phyloP scores from a whole-genome alignment of 2,329 filamentous ascomycete genomes.

The Xylariales sp. region DNA sequence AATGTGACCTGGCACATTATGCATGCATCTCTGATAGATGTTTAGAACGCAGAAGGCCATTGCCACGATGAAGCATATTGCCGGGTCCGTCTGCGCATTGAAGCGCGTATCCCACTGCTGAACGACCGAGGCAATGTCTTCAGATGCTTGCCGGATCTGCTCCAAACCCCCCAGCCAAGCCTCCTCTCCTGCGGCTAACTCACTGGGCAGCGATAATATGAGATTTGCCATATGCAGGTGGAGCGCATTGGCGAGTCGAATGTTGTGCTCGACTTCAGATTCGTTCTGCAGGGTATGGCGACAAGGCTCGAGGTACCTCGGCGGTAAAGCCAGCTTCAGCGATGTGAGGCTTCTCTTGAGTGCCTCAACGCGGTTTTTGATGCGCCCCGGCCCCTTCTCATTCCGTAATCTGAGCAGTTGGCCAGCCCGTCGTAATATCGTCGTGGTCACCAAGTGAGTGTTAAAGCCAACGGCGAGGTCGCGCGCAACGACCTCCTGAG shows the following conservation, averaged over 20 bases:
- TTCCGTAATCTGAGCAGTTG: slow-evolving; percentile 14
- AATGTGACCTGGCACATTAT: no score
- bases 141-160: slow-evolving; percentile 21
- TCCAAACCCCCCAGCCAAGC: slow-evolving; percentile 24
- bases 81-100: not conserved
- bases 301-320: slow-evolving; percentile 22
- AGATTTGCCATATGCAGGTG: slow-evolving; percentile 19
- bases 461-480: slow-evolving; percentile 15
- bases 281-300: slow-evolving; percentile 25
- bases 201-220: slow-evolving; percentile 13
- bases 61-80: not conserved
- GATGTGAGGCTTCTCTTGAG: slow-evolving; percentile 16
- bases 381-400: slow-evolving; percentile 10
- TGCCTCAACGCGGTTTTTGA: slow-evolving; percentile 8
- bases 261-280: slow-evolving; percentile 18
- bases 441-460: slow-evolving; percentile 22
- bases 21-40: not conserved
- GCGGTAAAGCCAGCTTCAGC: slow-evolving; percentile 23
- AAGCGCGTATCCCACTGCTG: slow-evolving; percentile 21
- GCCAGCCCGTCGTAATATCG: slow-evolving; percentile 20
- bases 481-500: slow-evolving; percentile 14
- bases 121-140: slow-evolving; percentile 23
- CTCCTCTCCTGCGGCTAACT: slow-evolving; percentile 7
- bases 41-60: not conserved
- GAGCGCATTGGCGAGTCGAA: slow-evolving; percentile 18